Evolutionary conservation across 1,139 yeast genomes (phyloP), one percentile per base, ranked within the genome.

Genomic region (Yamadazyma siamensis): DNA sequence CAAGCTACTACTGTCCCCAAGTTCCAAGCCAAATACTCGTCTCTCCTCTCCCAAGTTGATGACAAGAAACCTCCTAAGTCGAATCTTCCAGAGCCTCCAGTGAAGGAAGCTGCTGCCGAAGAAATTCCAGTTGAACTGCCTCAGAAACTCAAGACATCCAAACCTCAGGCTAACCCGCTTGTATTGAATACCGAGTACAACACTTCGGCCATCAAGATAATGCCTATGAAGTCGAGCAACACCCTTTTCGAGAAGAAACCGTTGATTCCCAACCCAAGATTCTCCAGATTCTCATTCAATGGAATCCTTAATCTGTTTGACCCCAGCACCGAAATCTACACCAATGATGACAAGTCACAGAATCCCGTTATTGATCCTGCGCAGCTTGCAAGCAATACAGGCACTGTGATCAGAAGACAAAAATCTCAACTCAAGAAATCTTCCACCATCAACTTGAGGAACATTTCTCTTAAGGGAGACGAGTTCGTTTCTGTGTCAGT

Each of bases 261-360:
- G 6, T 27, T 36, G 23, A 64, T 67, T 23, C 73, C 75, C 9
- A 68, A 68, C 35, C 74, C 74, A 7, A 47, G 70, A 28, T 68
- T 68, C 33, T 66, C 74, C 0, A 52, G 65, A 26, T 57, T 68
- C 34, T 65, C 74, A 0, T 64, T 68, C 45, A 65, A 65, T 27
- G 72, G 70, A 1, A 46, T 68, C 29, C 41, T 56, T 34, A 51
- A 44, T 35, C 38, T 40, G 13, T 46, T 52, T 25, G 53, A 52
- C 29, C 60, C 54, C 25, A 46, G 39, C 26, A 60, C 59, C 6
- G 67, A 62, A 34, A 38, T 61, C 9, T 31, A 52, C 39, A 52
- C 52, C 23, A 52, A 47, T 32, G 50, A 60, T 26, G 24, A 13
- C 19, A 11, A 15, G 12, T n/a, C n/a, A n/a, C n/a, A n/a, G n/a